phyloP scores from a whole-genome alignment of 345 rosid genomes.

The Lagerstroemia speciosa region DNA sequence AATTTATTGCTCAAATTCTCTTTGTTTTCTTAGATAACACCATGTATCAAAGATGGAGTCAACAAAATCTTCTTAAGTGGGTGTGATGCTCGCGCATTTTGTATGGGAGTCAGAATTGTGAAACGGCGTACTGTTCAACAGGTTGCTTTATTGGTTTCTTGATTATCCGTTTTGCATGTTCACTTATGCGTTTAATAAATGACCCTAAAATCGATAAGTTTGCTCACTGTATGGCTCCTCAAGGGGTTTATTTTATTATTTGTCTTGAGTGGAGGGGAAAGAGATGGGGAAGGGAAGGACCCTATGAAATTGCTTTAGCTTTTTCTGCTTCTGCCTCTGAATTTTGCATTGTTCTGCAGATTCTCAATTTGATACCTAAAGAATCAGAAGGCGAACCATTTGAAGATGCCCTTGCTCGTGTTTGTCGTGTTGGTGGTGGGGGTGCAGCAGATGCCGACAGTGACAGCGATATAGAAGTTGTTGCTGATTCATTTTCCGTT shows the following conservation, averaged over 20 bases:
- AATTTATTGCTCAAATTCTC: constrained; percentile 2
- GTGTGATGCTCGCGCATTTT: constrained; percentile 79
- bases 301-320: neutral
- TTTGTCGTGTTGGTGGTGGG: constrained; percentile 88
- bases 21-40: constrained; percentile 52
- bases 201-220: neutral
- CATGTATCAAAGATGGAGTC: constrained; percentile 59
- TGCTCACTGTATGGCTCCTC: neutral
- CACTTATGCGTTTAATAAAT: neutral
- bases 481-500: constrained; percentile 73
- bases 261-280: neutral
- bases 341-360: constrained; percentile 25
- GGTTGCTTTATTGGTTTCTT: constrained; percentile 26
- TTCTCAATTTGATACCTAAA: constrained; percentile 72
- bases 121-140: constrained; percentile 69
- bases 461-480: constrained; percentile 96
- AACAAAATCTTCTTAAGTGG: constrained; percentile 72
- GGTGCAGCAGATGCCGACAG: constrained; percentile 75
- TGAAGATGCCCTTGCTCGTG: constrained; percentile 87
- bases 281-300: neutral
- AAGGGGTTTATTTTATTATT: neutral
- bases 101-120: constrained; percentile 82
- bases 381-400: constrained; percentile 74
- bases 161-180: neutral
- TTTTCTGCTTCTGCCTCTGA: neutral